Evolutionary conservation across 2,329 filamentous ascomycete species (phyloP), one percentile per base, ranked within the genome.

Genomic region (Aspergillus sp.): DNA sequence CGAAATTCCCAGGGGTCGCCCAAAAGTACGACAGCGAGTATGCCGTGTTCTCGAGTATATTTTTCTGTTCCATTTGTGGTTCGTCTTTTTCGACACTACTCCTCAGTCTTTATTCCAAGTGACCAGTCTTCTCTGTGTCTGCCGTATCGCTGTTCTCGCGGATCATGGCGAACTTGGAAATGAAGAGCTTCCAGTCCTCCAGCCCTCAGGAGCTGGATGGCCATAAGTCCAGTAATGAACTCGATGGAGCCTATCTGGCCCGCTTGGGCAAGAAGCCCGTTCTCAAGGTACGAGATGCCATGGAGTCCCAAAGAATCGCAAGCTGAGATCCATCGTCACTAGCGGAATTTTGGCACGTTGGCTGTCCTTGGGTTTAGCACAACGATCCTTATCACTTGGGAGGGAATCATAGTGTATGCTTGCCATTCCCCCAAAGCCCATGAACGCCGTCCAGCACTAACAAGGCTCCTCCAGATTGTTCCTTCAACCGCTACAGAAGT

Each of bases 311-410:
- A 10, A 22, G 10, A 22, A 22, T 6, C 10, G 19, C 19, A 10
- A 22, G 19, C 10, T 22, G 10, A 6, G 19, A 22, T 22, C 6
- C 19, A 6, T 5, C 19, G 5, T 22, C 19, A 22, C 15, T 17
- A 48, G 44, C 42, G 45, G 13, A 48, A 38, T 14, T 47, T 47
- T 27, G 39, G 44, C 1, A 40, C 44, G 8, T 32, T 47, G 1
- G 45, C 45, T 2, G 36, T 43, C 16, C 32, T 48, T 12, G 42
- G 43, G 1, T 46, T 48, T 26, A 48, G 45, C 26, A 47, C 43
- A 25, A 47, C 44, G 2, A 48, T 48, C 30, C 36, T 45, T 7
- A 36, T 30, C 4, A 48, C 45, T 2, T 47, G 45, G 44, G 45
- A 48, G 24, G 44, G 45, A n/a, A 28, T 45, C 12, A 16, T 42